phyloP scores from a whole-genome alignment of 805 yeast species.

The Sugiyamaella boreocaroliniensis region DNA sequence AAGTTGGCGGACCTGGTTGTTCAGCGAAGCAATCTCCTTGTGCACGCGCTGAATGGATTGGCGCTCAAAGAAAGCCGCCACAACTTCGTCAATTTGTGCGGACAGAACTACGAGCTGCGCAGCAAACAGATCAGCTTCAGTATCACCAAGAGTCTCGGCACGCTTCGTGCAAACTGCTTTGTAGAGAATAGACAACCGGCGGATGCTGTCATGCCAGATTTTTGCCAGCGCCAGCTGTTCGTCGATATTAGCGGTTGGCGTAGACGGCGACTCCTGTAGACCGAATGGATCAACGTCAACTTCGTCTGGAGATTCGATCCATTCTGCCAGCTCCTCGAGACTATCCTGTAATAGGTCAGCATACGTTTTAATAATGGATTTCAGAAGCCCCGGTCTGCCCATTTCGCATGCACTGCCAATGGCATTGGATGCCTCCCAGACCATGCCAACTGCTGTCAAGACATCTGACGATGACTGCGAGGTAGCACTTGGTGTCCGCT shows the following conservation, averaged over 20 bases:
- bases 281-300: conserved; percentile 5
- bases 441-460: conserved; percentile 16
- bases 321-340: conserved; percentile 4
- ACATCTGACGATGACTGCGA: conserved; percentile 8
- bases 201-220: neutral
- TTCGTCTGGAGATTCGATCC: conserved; percentile 2
- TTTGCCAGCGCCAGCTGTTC: neutral
- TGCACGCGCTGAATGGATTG: neutral
- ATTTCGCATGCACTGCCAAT: neutral
- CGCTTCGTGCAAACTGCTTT: neutral
- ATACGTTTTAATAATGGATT: neutral
- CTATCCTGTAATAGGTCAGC: conserved; percentile 9
- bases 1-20: conserved; percentile 3
- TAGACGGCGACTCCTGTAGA: neutral
- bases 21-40: conserved; percentile 2
- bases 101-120: neutral
- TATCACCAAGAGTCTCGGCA: neutral
- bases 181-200: neutral
- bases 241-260: neutral
- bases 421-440: neutral
- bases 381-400: neutral
- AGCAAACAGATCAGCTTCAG: neutral
- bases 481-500: neutral
- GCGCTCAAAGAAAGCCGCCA: conserved; percentile 44
- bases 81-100: conserved; percentile 45